Conservation (phyloP, 441 rosid species). For the Eutrema salsugineum region DNA sequence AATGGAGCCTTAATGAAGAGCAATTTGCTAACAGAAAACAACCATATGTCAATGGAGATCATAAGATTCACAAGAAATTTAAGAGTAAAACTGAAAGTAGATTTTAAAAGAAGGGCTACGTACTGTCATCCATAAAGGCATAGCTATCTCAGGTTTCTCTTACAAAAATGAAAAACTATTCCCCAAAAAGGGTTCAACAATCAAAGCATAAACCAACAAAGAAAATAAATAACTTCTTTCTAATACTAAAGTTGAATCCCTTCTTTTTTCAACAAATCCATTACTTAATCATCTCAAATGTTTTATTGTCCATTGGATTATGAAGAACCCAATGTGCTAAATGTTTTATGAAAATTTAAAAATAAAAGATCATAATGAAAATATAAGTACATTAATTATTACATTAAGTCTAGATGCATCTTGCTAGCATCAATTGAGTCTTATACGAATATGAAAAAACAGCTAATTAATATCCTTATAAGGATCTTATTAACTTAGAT, state of each 20-base stretch:
- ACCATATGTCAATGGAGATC: background rate
- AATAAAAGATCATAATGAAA: no score
- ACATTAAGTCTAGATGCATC: background rate
- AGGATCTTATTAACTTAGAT: background rate
- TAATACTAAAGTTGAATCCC: background rate
- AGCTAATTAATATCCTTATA: background rate
- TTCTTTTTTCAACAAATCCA: background rate
- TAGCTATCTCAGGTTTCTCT: conserved; percentile 10
- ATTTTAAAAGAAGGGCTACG: background rate
- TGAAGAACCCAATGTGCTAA: background rate
- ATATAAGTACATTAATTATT: background rate
- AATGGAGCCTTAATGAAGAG: background rate
- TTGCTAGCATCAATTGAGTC: background rate
- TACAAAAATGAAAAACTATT: conserved; percentile 15
- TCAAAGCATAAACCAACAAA: background rate
- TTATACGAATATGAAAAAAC: background rate
- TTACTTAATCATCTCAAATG: background rate
- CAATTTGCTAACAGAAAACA: background rate
- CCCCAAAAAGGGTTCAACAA: conserved; percentile 3
- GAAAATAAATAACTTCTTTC: background rate
- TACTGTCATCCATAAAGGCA: background rate
- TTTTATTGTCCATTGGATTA: background rate
- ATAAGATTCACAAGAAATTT: background rate
- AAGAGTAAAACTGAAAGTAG: conserved; percentile 14
- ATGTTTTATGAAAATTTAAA: background rate